Evolutionary conservation across 331 rosid genomes (phyloP).

Genomic region (Acacia concinna): DNA sequence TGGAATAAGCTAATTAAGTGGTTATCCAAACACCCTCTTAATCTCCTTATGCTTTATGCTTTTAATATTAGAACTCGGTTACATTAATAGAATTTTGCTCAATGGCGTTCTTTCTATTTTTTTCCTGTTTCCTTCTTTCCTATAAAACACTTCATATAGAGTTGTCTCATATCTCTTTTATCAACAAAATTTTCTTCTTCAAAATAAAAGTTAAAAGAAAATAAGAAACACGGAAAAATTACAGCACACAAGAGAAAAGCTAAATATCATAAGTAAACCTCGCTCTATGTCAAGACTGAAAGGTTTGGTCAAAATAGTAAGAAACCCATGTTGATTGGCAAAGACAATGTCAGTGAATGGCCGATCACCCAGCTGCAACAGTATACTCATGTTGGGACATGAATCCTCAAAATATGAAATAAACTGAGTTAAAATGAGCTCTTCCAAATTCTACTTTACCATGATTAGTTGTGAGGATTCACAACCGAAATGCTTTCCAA

Average conservation of each 20-base stretch:
- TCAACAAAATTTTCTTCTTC: not conserved
- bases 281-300: slow-evolving; percentile 79
- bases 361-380: slow-evolving; percentile 89
- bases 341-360: slow-evolving; percentile 87
- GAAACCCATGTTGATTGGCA: slow-evolving; percentile 82
- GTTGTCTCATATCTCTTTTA: not conserved
- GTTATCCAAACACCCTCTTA: too few relatives aligned
- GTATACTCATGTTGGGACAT: slow-evolving; percentile 19
- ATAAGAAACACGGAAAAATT: slow-evolving; percentile 6
- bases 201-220: slow-evolving; percentile 18
- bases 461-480: slow-evolving; percentile 71
- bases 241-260: slow-evolving; percentile 19
- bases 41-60: not conserved
- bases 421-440: slow-evolving; percentile 15
- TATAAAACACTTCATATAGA: not conserved
- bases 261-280: slow-evolving; percentile 49
- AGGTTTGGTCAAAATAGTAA: slow-evolving; percentile 83
- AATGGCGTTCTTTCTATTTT: not conserved
- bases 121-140: not conserved
- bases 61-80: not conserved
- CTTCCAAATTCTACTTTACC: slow-evolving; percentile 48
- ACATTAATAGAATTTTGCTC: not conserved
- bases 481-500: slow-evolving; percentile 87
- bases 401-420: slow-evolving; percentile 20
- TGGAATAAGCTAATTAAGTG: too few relatives aligned